A percentile compares a stretch with the other conserved stretches of the same genome.
Conservation (phyloP, 192 early-diverging fungal species). For the Gigaspora rosea region DNA sequence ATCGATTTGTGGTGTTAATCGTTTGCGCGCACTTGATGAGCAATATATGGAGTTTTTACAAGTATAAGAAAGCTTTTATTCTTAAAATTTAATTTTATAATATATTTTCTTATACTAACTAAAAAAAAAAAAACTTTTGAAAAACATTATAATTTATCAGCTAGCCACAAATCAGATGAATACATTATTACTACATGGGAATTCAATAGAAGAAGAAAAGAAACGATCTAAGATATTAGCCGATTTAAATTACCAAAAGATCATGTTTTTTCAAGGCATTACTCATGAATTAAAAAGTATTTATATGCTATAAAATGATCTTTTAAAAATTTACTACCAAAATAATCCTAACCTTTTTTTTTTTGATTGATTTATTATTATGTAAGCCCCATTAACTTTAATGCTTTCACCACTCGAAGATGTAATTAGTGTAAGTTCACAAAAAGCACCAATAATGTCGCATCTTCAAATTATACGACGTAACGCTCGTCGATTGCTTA, state of each 20-base stretch:
- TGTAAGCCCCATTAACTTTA: too few species aligned
- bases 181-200: constrained; percentile 38
- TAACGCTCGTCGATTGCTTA: constrained; percentile 56
- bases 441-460: constrained; percentile 28
- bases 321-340: not conserved
- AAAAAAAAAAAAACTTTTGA: not conserved
- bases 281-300: too few species aligned
- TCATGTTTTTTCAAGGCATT: too few species aligned
- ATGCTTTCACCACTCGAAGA: constrained; percentile 47
- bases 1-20: too few species aligned
- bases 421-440: constrained; percentile 33
- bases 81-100: constrained; percentile 27
- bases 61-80: not conserved
- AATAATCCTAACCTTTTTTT: not conserved
- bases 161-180: constrained; percentile 39
- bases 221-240: constrained; percentile 37
- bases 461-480: constrained; percentile 49
- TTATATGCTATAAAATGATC: constrained; percentile 12
- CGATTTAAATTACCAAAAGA: not conserved
- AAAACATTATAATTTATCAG: not conserved
- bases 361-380: constrained; percentile 37
- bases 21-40: not conserved
- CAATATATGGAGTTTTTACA: constrained; percentile 37
- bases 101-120: too few species aligned
- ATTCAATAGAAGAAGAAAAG: constrained; percentile 41